Percentiles rank a stretch among this genome's conserved stretches.
Evolutionary conservation across 2,329 filamentous ascomycete species (phyloP).

Genomic region (Cucurbitaria berberidis): DNA sequence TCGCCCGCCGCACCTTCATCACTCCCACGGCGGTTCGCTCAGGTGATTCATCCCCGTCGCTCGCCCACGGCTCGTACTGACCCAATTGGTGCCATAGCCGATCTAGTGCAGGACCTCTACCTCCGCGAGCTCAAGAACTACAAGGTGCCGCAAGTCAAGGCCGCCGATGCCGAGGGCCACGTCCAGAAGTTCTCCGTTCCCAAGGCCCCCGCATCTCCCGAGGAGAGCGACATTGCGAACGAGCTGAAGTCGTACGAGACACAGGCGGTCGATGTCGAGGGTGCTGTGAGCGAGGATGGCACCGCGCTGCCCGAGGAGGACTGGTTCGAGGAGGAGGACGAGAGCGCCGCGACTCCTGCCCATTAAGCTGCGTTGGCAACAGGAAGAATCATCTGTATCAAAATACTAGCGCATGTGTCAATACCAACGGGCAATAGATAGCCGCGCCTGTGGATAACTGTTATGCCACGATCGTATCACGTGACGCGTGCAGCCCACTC

Average conservation of each 20-base stretch:
- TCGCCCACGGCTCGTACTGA: conserved; percentile 31
- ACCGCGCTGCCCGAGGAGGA: conserved; percentile 68
- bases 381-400: conserved; percentile 38
- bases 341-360: conserved; percentile 49
- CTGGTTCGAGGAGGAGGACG: conserved; percentile 83
- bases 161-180: conserved; percentile 84
- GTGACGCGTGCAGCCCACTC: conserved; percentile 15
- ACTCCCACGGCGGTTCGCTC: conserved; percentile 65
- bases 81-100: conserved; percentile 66
- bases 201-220: conserved; percentile 83
- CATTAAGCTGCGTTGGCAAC: conserved; percentile 30
- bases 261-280: conserved; percentile 94
- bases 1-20: conserved; percentile 68
- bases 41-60: conserved; percentile 58
- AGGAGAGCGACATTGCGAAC: conserved; percentile 90
- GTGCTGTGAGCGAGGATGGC: conserved; percentile 67
- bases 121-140: conserved; percentile 94
- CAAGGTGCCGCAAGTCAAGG: conserved; percentile 84
- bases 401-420: conserved; percentile 44
- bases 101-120: conserved; percentile 97
- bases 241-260: conserved; percentile 94
- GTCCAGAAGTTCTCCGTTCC: conserved; percentile 87
- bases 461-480: conserved; percentile 20
- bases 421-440: conserved; percentile 40
- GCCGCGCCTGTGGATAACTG: conserved; percentile 5